Evolutionary conservation across 371 early-diverging fungal species (phyloP).

Genomic region (Phascolomyces articulosus): DNA sequence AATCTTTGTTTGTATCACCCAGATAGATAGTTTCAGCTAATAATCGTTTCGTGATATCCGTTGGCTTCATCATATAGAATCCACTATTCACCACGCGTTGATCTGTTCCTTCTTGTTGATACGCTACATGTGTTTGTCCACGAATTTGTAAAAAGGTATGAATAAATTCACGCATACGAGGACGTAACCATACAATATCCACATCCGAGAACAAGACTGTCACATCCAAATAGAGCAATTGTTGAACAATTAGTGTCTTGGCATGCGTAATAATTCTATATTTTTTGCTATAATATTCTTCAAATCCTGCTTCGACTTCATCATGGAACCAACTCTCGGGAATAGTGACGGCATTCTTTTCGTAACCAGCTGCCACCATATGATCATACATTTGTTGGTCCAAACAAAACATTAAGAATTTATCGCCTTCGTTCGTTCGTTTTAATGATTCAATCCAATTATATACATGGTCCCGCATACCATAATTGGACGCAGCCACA

Average conservation of each 20-base stretch:
- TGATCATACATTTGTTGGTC: conserved; percentile 42
- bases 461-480: conserved; percentile 51
- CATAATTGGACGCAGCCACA: conserved; percentile 48
- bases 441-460: conserved; percentile 54
- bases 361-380: conserved; percentile 33
- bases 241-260: conserved; percentile 36
- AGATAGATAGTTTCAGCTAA: conserved; percentile 31
- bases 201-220: conserved; percentile 39
- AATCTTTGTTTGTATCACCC: conserved; percentile 17
- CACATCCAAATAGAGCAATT: conserved; percentile 30
- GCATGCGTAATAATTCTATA: conserved; percentile 47
- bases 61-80: conserved; percentile 34
- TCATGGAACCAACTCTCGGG: conserved; percentile 47
- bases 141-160: conserved; percentile 24
- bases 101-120: conserved; percentile 33
- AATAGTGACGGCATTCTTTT: conserved; percentile 29
- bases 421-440: conserved; percentile 32
- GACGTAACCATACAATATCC: conserved; percentile 33
- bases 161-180: conserved; percentile 24
- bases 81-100: conserved; percentile 30
- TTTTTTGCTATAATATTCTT: conserved; percentile 41
- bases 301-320: conserved; percentile 38
- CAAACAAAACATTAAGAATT: conserved; percentile 46
- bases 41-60: conserved; percentile 25
- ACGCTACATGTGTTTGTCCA: conserved; percentile 25